Base-by-base conservation (phyloP, 257 asterid genomes). In the Petrea volubilis region DNA sequence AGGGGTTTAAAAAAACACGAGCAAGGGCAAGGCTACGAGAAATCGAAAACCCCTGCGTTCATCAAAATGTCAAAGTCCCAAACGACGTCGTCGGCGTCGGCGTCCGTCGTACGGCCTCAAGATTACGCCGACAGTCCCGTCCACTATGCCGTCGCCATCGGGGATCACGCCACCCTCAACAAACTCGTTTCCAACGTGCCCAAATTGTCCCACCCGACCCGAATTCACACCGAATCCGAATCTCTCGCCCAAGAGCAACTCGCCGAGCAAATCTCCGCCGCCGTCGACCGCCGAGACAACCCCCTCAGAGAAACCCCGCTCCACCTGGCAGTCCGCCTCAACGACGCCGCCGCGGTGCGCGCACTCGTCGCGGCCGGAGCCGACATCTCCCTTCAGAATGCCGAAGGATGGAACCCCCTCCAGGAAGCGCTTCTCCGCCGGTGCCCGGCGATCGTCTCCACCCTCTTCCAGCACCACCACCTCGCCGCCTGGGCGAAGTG, bases 381-480 rank as follows among this genome's bases (percentile, higher is more conserved):
- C 6, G 88, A 89, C 51, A 71, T 85, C 20, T 82, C 90, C 8
- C 91, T 93, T 17, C 97, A 88, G 81, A 93, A 91, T 66, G 84
- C 89, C 24, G 85, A 87, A 20, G 98, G 98, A 0, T 93, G 98
- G 98, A 82, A 82, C 38, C 87, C 97, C 5, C 70, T 89, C 21
- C 96, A 93, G 75, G 98, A 93, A 51, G 96, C 98, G 13, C 79
- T 91, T 4, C 87, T 93, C 70, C 97, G 92, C 11, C 86, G 94
- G 4, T 61, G 80, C 66, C 67, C 87, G 55, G 96, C 87, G 18
- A 80, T 93, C 24, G 85, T 85, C 41, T 59, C 83, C 3, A 58
- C 76, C 15, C 87, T 93, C 0, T 88, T 86, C 15, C 96, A 88
- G 74, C 87, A 85, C 51, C 91, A 88, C 33, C 97, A 91, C 74